A percentile compares a stretch with the other conserved stretches of the same genome.
phyloP scores from a whole-genome alignment of 2,329 filamentous ascomycete genomes.

The Colletotrichum caudatum region DNA sequence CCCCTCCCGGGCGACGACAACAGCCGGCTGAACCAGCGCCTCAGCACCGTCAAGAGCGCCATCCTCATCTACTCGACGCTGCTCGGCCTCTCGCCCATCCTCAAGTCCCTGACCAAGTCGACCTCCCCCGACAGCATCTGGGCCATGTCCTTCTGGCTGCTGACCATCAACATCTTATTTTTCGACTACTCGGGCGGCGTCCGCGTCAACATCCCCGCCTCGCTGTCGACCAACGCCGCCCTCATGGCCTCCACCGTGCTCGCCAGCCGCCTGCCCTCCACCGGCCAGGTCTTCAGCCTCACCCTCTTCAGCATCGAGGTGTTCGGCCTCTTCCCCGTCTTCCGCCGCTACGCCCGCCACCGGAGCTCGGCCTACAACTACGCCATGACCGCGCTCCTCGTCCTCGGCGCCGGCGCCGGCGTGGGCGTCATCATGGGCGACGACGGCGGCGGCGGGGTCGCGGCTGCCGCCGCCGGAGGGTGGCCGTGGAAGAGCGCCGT shows the following conservation, averaged over 20 bases:
- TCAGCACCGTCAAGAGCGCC: conserved; percentile 91
- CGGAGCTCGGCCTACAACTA: conserved; percentile 86
- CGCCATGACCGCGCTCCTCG: conserved; percentile 78
- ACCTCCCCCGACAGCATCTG: conserved; percentile 96
- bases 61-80: conserved; percentile 93
- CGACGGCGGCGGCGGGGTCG: conserved; percentile 49
- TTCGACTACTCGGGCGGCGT: conserved; percentile 81
- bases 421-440: conserved; percentile 73
- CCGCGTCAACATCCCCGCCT: conserved; percentile 73
- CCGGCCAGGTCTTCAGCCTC: conserved; percentile 93
- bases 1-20: conserved; percentile 48
- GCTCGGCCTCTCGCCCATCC: conserved; percentile 90
- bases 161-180: conserved; percentile 96
- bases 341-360: conserved; percentile 87
- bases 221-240: conserved; percentile 91
- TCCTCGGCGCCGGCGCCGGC: conserved; percentile 83
- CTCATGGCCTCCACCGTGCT: conserved; percentile 97
- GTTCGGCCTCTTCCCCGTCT: conserved; percentile 97
- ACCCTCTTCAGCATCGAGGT: conserved; percentile 98
- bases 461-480: conserved; percentile 45
- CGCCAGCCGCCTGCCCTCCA: conserved; percentile 87
- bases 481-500: conserved; percentile 69
- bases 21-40: conserved; percentile 61
- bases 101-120: conserved; percentile 94
- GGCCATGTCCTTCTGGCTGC: conserved; percentile 93